Base-by-base conservation (phyloP, 1,139 yeast genomes). In the Groenewaldozyma sp. region DNA sequence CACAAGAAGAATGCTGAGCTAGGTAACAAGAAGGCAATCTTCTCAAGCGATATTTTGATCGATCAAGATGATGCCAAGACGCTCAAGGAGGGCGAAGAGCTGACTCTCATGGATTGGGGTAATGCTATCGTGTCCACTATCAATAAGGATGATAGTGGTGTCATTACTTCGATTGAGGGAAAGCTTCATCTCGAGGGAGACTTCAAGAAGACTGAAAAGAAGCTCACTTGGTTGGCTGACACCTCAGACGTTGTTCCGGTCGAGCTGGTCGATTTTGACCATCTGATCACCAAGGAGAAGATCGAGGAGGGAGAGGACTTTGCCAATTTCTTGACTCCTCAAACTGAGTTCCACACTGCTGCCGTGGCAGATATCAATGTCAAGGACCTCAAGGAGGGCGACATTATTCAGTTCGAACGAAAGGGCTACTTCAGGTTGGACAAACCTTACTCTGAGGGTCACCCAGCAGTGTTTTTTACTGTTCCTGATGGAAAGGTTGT, bases 41-140 rank as follows among this genome's bases (percentile, higher is more conserved):
- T 67, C 62, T 66, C 76, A 52, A 69, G 77, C 47, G 67, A 75
- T 43, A 71, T 82, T 37, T 66, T 86, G 55, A 73, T 91, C 56
- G 97, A 88, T 59, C 95, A 84, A 66, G 93, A 72, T 26, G 98
- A 91, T 65, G 97, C 96, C 41, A 73, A 69, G 45, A 68, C 78
- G 24, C 68, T 83, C 46, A 62, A 66, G 43, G 76, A 72, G 42
- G 73, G 71, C 44, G 97, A 91, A 67, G 97, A 91, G 68, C 73
- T 88, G 46, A 91, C 97, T 31, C 75, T 91, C 58, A 91, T 91
- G 98, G 97, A 91, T 67, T 91, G 98, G 98, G 97, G 97, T 73
- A 91, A 91, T 59, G 86, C 81, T 41, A 82, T 91, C 51, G 68
- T 88, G 50, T 73, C 82, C 53, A 77, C 78, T 64, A 74, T 88